Base-by-base conservation (phyloP, 345 rosid species). In the Arabidopsis thaliana region DNA sequence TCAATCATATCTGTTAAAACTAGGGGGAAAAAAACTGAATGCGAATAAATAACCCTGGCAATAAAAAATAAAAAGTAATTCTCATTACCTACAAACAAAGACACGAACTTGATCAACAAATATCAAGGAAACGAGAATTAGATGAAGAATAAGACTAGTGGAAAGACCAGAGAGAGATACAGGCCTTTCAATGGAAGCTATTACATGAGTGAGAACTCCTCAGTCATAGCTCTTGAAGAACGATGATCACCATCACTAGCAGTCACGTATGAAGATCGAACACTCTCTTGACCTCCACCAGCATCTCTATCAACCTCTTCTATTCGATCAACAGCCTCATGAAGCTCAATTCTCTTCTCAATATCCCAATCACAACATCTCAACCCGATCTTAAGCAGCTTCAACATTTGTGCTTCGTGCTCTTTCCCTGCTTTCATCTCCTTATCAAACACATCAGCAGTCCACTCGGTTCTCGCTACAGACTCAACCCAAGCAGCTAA, bases 361-460 rank as follows among this genome's bases (percentile, higher is more conserved):
- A 83, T 65, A 37, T 88, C 82, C 94, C 90, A 80, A 51, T 91
- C 96, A 53, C 96, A 89, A 61, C 98, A 89, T 24, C 90, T 79
- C 93, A 91, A 84, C 23, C 92, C 98, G 60, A 89, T 85, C 86
- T 89, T 93, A 72, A 93, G 77, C 78, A 93, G 65, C 83, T 89
- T 91, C 80, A 86, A 55, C 93, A 91, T 87, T 75, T 89, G 91
- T 1, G 89, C 93, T 74, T 91, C 89, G 0, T 88, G 80, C 5
- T 82, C 88, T 73, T 80, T 87, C 8, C 85, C 84, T 13, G 86
- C 85, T 34, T 72, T 74, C 90, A 93, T 89, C 40, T 89, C 92
- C 83, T 83, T 85, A 67, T 91, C 98, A 38, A 93, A 91, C 46
- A 91, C 96, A 78, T 91, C 93, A 3, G 85, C 91, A 0, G 93